Conservation (phyloP, 305 asterid species). For the Fraxinus nigra region DNA sequence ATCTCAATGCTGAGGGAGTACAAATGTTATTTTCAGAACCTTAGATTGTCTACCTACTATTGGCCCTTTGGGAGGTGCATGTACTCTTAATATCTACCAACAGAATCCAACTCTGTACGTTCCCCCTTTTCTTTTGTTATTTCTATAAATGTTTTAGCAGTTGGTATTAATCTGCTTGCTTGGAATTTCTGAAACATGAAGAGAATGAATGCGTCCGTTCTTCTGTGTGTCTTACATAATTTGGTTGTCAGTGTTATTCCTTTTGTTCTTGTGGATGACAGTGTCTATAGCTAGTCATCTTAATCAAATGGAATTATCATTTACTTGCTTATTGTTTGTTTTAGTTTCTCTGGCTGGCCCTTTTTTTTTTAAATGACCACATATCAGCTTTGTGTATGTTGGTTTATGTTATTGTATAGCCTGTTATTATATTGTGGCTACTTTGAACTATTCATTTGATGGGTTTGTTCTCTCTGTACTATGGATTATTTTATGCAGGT, state of each 20-base stretch:
- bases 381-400: not conserved
- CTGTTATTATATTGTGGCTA: not conserved
- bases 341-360: not conserved
- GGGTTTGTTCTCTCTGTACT: not conserved
- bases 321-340: not conserved
- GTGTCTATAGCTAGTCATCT: not conserved
- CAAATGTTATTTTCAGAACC: not conserved
- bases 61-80: not conserved
- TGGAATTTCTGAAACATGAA: not conserved
- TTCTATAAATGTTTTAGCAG: not conserved
- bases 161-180: not conserved
- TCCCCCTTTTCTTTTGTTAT: not conserved
- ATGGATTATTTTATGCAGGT: slow-evolving; percentile 50
- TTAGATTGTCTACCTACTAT: not conserved
- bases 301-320: not conserved
- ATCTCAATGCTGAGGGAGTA: not conserved
- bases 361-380: not conserved
- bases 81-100: not conserved
- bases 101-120: not conserved
- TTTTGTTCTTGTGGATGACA: not conserved
- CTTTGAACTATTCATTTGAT: not conserved
- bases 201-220: not conserved
- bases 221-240: not conserved
- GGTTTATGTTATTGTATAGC: not conserved
- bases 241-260: not conserved